Evolutionary conservation across 208 protist genomes (phyloP).

Genomic region (Kentomonas sorsogonicus): DNA sequence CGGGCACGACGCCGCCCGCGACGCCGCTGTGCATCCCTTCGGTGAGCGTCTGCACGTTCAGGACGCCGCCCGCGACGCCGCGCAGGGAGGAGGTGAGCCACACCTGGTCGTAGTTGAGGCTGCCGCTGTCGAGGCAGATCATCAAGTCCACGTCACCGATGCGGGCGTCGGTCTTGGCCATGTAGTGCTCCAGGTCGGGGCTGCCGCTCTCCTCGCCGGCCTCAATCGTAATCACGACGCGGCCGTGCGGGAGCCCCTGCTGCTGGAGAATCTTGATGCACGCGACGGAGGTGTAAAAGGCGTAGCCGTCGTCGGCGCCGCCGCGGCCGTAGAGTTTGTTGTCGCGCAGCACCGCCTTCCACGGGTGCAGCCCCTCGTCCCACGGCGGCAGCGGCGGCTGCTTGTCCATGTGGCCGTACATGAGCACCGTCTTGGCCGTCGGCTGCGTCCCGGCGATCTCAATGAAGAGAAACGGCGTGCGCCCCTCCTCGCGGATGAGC

Average conservation of each 20-base stretch:
- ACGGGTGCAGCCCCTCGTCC: conserved; percentile 83
- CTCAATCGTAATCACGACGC: conserved; percentile 87
- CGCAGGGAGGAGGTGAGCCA: conserved; percentile 94
- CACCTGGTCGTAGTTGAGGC: conserved; percentile 92
- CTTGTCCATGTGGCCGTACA: conserved; percentile 97
- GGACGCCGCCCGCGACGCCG: conserved; percentile 75
- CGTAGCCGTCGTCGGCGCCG: conserved; percentile 90
- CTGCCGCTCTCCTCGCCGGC: conserved; percentile 89
- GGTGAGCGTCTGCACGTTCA: conserved; percentile 76
- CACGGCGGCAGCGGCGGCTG: conserved; percentile 92
- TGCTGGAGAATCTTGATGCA: conserved; percentile 71
- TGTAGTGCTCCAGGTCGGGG: conserved; percentile 77
- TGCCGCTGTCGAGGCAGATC: conserved; percentile 93
- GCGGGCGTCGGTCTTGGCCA: conserved; percentile 43
- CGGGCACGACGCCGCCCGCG: conserved; percentile 91
- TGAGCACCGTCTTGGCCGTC: conserved; percentile 72
- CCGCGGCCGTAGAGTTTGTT: conserved; percentile 91
- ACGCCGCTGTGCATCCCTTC: conserved; percentile 92
- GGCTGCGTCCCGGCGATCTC: conserved; percentile 64
- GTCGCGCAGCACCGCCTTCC: conserved; percentile 77
- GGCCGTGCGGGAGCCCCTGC: conserved; percentile 76
- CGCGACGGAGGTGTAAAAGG: conserved; percentile 67
- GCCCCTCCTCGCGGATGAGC: conserved; percentile 59
- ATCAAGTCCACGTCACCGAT: conserved; percentile 87
- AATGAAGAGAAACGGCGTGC: conserved; percentile 82